phyloP scores from a whole-genome alignment of 1,284 basidiomycete genomes.

The Puccinia sorghi region DNA sequence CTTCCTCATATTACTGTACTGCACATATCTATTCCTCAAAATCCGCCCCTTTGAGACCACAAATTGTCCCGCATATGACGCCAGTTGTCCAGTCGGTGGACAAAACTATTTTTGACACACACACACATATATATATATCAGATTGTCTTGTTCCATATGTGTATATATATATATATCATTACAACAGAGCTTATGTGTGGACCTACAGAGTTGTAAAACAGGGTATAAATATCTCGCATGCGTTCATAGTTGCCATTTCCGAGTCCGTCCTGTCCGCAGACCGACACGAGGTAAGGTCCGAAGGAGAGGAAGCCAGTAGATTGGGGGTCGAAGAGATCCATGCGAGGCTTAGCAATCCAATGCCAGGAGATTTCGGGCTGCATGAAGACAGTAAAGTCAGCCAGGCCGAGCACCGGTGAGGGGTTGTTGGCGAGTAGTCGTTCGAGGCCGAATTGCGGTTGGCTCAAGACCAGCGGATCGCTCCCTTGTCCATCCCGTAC shows the following conservation, averaged over 20 bases:
- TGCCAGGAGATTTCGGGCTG: constrained; percentile 60
- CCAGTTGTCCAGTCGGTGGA: constrained; percentile 40
- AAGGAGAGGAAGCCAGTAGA: constrained; percentile 58
- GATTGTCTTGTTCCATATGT: neutral
- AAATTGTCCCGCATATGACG: constrained; percentile 59
- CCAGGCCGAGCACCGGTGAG: constrained; percentile 51
- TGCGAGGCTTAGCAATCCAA: constrained; percentile 57
- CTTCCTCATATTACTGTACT: constrained; percentile 54
- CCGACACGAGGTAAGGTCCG: constrained; percentile 57
- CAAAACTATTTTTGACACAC: constrained; percentile 42
- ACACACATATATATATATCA: no score
- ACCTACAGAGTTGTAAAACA: constrained; percentile 42
- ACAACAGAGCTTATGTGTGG: neutral
- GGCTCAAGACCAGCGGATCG: neutral
- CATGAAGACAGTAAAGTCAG: constrained; percentile 58
- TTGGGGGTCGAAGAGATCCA: constrained; percentile 53
- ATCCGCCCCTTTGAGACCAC: constrained; percentile 56
- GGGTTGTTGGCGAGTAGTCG: neutral
- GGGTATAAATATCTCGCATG: constrained; percentile 32
- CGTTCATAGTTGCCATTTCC: constrained; percentile 42
- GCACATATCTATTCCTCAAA: constrained; percentile 51
- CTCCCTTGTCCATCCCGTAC: neutral
- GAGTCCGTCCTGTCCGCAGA: constrained; percentile 54
- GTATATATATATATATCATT: constrained; percentile 44
- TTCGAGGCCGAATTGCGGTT: neutral